phyloP scores from a whole-genome alignment of 805 yeast species.

The Candida andamanensis region DNA sequence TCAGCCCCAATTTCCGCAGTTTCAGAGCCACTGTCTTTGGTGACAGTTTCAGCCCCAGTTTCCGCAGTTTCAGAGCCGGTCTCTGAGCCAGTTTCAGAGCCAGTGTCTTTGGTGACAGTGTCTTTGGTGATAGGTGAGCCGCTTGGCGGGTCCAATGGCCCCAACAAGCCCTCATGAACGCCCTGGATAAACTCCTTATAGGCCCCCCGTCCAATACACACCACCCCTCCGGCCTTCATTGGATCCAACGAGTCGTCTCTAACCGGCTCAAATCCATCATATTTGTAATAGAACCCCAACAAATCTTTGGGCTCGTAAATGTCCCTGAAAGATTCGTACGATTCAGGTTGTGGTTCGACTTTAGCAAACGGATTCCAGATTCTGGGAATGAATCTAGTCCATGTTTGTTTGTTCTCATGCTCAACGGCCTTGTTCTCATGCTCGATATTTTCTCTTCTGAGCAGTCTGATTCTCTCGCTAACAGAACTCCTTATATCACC shows the following conservation, averaged over 20 bases:
- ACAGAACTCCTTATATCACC: conserved; percentile 82
- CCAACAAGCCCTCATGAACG: conserved; percentile 89
- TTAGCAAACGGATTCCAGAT: conserved; percentile 6
- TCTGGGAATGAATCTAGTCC: conserved; percentile 23
- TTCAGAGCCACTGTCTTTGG: too few species aligned
- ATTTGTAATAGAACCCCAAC: conserved; percentile 49
- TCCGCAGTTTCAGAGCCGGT: conserved; percentile 6
- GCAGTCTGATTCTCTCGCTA: conserved; percentile 72
- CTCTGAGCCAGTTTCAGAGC: too few species aligned
- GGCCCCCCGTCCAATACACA: conserved; percentile 94
- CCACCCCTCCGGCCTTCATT: conserved; percentile 69
- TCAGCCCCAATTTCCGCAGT: not conserved
- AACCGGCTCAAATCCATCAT: conserved; percentile 32
- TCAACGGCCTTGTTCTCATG: conserved; percentile 1
- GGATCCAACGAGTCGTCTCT: conserved; percentile 45
- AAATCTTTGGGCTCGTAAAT: conserved; percentile 42
- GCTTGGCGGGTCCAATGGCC: conserved; percentile 61
- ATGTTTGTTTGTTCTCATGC: conserved; percentile 14
- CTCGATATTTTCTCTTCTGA: conserved; percentile 42
- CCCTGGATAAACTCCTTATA: conserved; percentile 90
- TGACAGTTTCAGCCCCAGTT: conserved; percentile 6
- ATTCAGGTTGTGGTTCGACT: conserved; percentile 1
- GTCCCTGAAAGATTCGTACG: conserved; percentile 16
- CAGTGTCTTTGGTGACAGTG: conserved; percentile 21
- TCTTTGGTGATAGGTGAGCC: not conserved